Conservation (phyloP, 2,329 filamentous ascomycete species). For the Nemania sp. region DNA sequence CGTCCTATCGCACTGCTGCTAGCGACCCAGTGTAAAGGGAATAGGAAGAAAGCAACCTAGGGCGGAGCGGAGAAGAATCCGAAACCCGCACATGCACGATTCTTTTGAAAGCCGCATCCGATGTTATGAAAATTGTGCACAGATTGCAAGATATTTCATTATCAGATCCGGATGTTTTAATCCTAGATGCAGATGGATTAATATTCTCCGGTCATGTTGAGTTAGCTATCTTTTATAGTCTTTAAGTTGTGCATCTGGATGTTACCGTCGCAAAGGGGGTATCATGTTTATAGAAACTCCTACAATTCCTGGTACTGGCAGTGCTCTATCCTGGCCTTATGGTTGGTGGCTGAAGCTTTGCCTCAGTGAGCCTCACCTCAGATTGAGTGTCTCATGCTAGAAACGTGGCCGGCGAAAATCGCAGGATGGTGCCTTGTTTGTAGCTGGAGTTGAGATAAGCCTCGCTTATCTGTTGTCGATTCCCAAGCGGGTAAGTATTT, state of each 20-base stretch:
- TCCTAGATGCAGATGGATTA: too few relatives aligned
- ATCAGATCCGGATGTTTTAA: not conserved
- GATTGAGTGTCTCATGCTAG: constrained; percentile 1
- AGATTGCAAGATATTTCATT: not conserved
- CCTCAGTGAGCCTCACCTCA: not conserved
- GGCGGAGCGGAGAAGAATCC: constrained; percentile 3
- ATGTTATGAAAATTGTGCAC: constrained; percentile 1
- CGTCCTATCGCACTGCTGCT: too few relatives aligned
- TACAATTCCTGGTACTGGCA: not conserved
- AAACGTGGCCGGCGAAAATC: not conserved
- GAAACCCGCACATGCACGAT: constrained; percentile 3
- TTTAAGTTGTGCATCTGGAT: too few relatives aligned
- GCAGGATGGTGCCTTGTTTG: too few relatives aligned
- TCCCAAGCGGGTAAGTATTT: not conserved
- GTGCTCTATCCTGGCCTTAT: not conserved
- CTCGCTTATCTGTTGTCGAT: too few relatives aligned
- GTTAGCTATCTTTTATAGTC: too few relatives aligned
- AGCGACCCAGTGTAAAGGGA: too few relatives aligned
- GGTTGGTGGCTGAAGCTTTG: not conserved
- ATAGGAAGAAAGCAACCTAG: too few relatives aligned
- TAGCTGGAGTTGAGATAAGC: too few relatives aligned
- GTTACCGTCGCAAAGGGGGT: too few relatives aligned
- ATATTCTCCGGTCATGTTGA: too few relatives aligned
- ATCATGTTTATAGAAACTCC: not conserved
- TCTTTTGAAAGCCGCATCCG: not conserved